These are phyloP conservation scores for Obelidium mucronatum DNA, from an alignment of 192 early-diverging fungal species.

Conservation along the genomic window DNA sequence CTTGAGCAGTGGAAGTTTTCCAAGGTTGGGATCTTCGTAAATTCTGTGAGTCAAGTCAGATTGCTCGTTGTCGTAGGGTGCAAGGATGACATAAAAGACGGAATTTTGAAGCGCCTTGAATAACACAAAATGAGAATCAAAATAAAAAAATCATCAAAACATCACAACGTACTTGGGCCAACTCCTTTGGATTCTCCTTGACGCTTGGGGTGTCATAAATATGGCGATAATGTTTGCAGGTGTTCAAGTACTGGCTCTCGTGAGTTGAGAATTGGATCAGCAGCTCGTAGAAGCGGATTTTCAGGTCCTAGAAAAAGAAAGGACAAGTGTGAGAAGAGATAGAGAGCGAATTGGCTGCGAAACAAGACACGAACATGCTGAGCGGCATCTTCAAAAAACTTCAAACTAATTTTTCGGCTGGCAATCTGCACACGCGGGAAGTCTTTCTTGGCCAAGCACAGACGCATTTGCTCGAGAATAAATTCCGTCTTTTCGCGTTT, in stretches of 20 bases:
- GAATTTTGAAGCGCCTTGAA: conserved; percentile 76
- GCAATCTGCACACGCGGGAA: conserved; percentile 92
- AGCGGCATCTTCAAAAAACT: conserved; percentile 87
- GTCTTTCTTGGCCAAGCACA: conserved; percentile 92
- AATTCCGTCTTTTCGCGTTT: conserved; percentile 99
- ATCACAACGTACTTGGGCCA: conserved; percentile 65
- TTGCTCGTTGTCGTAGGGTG: conserved; percentile 97
- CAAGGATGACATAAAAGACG: conserved; percentile 85
- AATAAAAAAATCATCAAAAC: conserved; percentile 6
- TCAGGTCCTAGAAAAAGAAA: conserved; percentile 93
- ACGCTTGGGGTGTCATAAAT: conserved; percentile 88
- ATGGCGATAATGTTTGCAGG: conserved; percentile 91
- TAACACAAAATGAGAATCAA: background rate
- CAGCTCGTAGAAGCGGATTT: conserved; percentile 94
- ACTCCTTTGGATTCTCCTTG: conserved; percentile 77
- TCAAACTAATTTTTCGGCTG: conserved; percentile 93
- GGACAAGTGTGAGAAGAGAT: too few species aligned
- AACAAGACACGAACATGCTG: conserved; percentile 60
- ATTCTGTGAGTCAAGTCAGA: conserved; percentile 91
- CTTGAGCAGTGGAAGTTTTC: conserved; percentile 76
- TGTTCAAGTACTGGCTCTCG: conserved; percentile 87
- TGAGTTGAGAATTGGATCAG: conserved; percentile 96
- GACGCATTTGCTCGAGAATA: conserved; percentile 98
- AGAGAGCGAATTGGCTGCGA: too few species aligned
- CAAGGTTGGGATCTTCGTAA: conserved; percentile 79